Evolutionary conservation across 805 yeast species (phyloP).

Genomic region (Metschnikowia shivogae): DNA sequence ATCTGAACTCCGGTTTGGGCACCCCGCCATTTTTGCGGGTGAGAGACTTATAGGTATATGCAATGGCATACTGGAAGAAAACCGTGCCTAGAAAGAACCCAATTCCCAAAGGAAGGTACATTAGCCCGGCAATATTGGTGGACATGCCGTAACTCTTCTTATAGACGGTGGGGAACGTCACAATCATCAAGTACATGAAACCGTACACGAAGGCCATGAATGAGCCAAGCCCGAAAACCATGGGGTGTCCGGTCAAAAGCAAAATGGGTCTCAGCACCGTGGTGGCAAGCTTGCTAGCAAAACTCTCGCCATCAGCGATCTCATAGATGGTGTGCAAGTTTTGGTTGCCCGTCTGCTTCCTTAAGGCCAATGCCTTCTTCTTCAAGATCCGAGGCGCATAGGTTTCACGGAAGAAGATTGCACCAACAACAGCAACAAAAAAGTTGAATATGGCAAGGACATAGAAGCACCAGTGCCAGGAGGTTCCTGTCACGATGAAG

Average conservation of each 20-base stretch:
- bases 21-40: slow-evolving; percentile 47
- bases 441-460: slow-evolving; percentile 58
- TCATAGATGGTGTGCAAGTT: slow-evolving; percentile 60
- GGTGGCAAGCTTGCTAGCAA: slow-evolving; percentile 35
- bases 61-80: slow-evolving; percentile 46
- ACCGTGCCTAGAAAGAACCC: slow-evolving; percentile 51
- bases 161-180: slow-evolving; percentile 56
- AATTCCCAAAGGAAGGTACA: slow-evolving; percentile 54
- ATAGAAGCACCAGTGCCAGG: slow-evolving; percentile 71
- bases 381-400: slow-evolving; percentile 52
- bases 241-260: slow-evolving; percentile 53
- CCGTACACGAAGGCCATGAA: slow-evolving; percentile 67
- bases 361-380: slow-evolving; percentile 43
- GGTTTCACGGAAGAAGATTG: slow-evolving; percentile 54
- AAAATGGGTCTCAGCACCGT: slow-evolving; percentile 54
- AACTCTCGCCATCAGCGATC: slow-evolving; percentile 47
- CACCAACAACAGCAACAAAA: slow-evolving; percentile 36
- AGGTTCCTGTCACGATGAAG: slow-evolving; percentile 45
- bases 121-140: slow-evolving; percentile 50
- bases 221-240: slow-evolving; percentile 58
- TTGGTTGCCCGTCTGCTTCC: slow-evolving; percentile 52
- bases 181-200: slow-evolving; percentile 59
- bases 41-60: slow-evolving; percentile 34
- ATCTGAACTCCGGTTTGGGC: slow-evolving; percentile 56
- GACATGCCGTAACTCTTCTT: slow-evolving; percentile 42